Base-by-base conservation (phyloP, 106 monocot genomes). In the Dactylorhiza incarnata region DNA sequence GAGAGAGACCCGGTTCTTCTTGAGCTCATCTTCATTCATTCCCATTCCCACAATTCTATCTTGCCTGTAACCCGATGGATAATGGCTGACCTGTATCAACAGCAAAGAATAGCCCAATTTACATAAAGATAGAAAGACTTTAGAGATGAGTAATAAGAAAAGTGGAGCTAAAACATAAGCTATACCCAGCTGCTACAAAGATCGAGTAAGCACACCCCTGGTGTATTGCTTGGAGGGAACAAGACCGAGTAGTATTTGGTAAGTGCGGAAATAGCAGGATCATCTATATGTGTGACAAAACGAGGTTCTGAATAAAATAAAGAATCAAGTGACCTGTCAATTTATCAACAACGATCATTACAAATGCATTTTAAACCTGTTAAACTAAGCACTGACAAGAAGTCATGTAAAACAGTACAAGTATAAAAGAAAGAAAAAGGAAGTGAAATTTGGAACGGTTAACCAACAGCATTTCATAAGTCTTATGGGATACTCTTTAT, bases 221-320 rank as follows among this genome's bases (percentile, higher is more conserved):
- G 87, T 73, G 88, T 85, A 74, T 89, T 89, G 45, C 84, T 93
- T 9, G 89, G 87, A 78, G 93, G 96, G 73, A 96, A 79, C 77
- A 84, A 89, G 58, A 89, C 72, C 0, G 87, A 87, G 74, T 96
- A 96, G 73, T 87, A 93, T n/a, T 91, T 83, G 7, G 93, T 93
- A 22, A 96, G 87, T 43, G 96, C 93, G 74, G 77, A 74, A 70
- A 96, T 91, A 47, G 96, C 93, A 2, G 78, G 79, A 81, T 91
- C 93, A 80, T 96, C 93, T 72, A 96, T 93, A 72, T 96, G 96
- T 20, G 96, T 96, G 48, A 96, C 96, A 80, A 93, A 96, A 51
- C 93, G 88, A 51, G 90, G 93, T 51, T 85, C 90, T 48, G 90
- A 87, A 77, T 96, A 96, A 77, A 96, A 96, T 3, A 69, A 61